Evolutionary conservation across 768 basidiomycete genomes (phyloP).

Genomic region (Lentinula lateritia): DNA sequence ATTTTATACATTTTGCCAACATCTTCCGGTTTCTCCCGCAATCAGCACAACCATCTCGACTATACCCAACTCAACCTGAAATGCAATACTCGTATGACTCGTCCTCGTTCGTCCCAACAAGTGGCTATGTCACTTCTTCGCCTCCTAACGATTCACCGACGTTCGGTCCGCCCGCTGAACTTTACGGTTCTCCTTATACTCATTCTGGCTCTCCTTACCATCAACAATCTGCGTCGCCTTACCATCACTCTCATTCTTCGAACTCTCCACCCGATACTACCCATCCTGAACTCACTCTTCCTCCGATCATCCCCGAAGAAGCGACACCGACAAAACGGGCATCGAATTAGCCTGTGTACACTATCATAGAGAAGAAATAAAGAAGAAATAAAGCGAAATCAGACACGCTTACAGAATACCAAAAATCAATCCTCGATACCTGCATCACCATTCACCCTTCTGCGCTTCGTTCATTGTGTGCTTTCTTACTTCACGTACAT

Average conservation of each 20-base stretch:
- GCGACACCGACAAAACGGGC: background rate
- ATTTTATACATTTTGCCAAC: constrained; percentile 13
- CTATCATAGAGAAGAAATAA: background rate
- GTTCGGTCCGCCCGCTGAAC: background rate
- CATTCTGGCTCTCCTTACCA: background rate
- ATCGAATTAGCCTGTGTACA: background rate
- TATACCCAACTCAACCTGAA: background rate
- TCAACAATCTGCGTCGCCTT: background rate
- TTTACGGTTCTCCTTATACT: background rate
- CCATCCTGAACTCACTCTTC: background rate
- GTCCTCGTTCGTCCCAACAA: background rate
- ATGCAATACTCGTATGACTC: background rate
- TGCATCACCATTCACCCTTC: background rate
- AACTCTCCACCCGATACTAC: background rate
- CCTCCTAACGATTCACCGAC: background rate
- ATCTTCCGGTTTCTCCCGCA: background rate
- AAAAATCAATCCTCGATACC: background rate
- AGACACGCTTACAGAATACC: background rate
- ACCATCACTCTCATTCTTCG: background rate
- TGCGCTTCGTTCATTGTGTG: background rate
- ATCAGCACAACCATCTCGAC: background rate
- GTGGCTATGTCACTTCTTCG: background rate
- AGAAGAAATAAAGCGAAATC: background rate
- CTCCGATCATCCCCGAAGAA: background rate
- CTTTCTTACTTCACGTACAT: background rate